Evolutionary conservation across 2,329 filamentous ascomycete species (phyloP), one percentile per base, ranked within the genome.

Genomic region (Fusarium transvaalense): DNA sequence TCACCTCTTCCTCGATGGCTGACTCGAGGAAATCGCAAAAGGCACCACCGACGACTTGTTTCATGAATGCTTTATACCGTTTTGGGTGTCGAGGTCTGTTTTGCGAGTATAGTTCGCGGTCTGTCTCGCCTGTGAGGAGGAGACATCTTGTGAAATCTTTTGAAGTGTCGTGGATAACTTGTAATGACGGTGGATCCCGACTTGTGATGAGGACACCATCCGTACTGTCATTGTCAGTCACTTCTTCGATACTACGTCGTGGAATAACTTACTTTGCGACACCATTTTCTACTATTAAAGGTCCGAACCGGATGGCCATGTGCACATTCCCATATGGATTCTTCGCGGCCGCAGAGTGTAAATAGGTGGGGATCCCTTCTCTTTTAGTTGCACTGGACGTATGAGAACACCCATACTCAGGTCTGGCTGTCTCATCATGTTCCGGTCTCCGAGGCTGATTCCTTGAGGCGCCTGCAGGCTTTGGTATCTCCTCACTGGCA

Each of bases 221-320:
- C 29, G 64, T 69, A 19, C 75, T 76, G 2, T 10, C 5, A 10
- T 3, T 19, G 37, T 68, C 38, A 57, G 56, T 10, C 53, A 7
- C 1, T 31, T 17, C 0, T 3, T 15, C 7, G 5, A 21, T 34
- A 4, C 5, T 5, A 17, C 10, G 21, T 8, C 1, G 9, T 15
- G 15, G 10, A 10, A 1, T 1, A 1, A 74, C 78, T 74, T 67
- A 81, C 79, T 78, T 72, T 37, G 67, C 69, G n/a, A 77, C 74
- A 3, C 78, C 78, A 56, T 80, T 81, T 64, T 81, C 77, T n/a
- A 82, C 77, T 2, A 81, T 55, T 6, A 82, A 29, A 0, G 79
- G 78, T 0, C 80, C 80, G 25, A 82, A 38, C 0, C 78, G 72
- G 10, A 82, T 56, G 0, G 77, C 76, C 76, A 79, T 80, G 39